Base-by-base conservation (phyloP, 108 stramenopile species). In the Cyclostephanos tholiformis region DNA sequence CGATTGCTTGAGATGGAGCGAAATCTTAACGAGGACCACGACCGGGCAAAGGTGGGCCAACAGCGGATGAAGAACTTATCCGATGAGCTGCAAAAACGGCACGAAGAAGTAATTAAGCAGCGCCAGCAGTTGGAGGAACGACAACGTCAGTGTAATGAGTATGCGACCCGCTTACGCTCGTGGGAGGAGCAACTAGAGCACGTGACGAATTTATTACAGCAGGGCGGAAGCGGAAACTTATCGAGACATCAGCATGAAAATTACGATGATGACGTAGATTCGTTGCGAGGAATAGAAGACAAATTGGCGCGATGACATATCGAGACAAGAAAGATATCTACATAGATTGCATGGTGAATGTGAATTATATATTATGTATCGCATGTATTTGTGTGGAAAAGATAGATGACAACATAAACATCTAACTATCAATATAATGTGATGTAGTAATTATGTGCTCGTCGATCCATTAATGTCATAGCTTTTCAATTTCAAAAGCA, bases 141-240 rank as follows among this genome's bases (percentile, higher is more conserved):
- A 10, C 51, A 74, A 44, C 53, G 62, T 9, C 53, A 62, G 57
- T 74, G 73, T 48, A 69, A 74, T 53, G 79, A 74, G 23, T 74
- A 80, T 53, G 79, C 64, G 74, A 63, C 72, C 17, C 63, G 41
- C 7, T 43, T 80, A 38, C 74, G 69, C 60, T 63, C 68, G 17
- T 80, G 79, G 79, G 79, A 80, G 62, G 58, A 80, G 51, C 68
- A 69, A 50, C 64, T 80, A 6, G 79, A 74, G 50, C 67, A 74
- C 63, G 65, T 80, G 68, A 69, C 73, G 17, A 80, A 49, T 26
- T 74, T 74, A 12, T 38, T 80, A 17, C 62, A 70, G 44, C 46
- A 62, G 29, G 25, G 52, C 55, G 51, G 63, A 68, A 63, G 66
- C 35, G 13, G 74, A 67, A 35, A 23, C 20, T 11, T 46, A 13